A percentile compares a stretch with the other conserved stretches of the same genome.
Evolutionary conservation across 2,329 filamentous ascomycete species (phyloP).

Genomic region (Fusarium sterilihyphosum): DNA sequence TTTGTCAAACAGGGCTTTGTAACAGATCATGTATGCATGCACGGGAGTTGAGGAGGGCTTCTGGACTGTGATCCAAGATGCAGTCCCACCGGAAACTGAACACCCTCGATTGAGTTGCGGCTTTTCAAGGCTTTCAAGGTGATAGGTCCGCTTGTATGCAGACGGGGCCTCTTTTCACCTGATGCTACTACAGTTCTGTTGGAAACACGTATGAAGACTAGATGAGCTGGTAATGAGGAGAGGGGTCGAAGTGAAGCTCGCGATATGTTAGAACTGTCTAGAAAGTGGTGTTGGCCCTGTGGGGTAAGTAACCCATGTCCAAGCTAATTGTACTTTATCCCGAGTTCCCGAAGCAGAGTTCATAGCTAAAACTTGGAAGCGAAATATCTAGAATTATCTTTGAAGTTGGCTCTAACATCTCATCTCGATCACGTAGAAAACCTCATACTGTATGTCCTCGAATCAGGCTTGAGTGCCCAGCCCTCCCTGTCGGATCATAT

Average conservation of each 20-base stretch:
- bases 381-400: conserved; percentile 31
- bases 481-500: conserved; percentile 34
- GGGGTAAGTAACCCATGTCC: conserved; percentile 31
- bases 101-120: conserved; percentile 9
- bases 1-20: not conserved
- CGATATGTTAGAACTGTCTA: conserved; percentile 36
- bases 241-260: conserved; percentile 34
- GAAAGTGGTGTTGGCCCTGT: conserved; percentile 43
- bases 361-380: not conserved
- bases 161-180: conserved; percentile 15
- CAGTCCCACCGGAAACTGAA: conserved; percentile 18
- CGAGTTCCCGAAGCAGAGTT: not conserved
- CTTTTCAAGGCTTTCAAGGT: not conserved
- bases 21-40: conserved; percentile 38
- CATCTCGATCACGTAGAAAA: conserved; percentile 3
- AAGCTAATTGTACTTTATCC: conserved; percentile 16
- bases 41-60: conserved; percentile 21
- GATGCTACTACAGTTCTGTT: not conserved
- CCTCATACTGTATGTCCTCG: conserved; percentile 16
- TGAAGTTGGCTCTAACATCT: not conserved
- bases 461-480: conserved; percentile 17
- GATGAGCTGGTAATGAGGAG: not conserved
- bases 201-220: conserved; percentile 2
- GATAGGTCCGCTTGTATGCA: conserved; percentile 40
- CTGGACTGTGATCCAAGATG: conserved; percentile 18